phyloP scores from a whole-genome alignment of 164 flowering plant species.

The Echeveria elegans region DNA sequence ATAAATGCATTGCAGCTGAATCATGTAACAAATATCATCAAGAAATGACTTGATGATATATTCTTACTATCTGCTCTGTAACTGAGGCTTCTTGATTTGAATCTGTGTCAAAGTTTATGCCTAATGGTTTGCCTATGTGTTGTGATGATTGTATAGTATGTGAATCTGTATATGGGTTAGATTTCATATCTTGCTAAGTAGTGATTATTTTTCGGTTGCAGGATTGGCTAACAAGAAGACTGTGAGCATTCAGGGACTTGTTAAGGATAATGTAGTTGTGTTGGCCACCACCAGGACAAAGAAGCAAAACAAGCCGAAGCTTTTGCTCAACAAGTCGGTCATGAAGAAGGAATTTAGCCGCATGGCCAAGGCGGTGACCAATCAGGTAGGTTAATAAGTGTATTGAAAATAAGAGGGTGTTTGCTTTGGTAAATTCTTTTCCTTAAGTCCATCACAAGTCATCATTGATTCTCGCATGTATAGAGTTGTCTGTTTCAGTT shows the following conservation, averaged over 20 bases:
- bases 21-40: no score
- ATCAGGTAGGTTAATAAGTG: neutral
- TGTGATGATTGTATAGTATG: neutral
- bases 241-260: constrained; percentile 43
- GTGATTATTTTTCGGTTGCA: constrained; percentile 1
- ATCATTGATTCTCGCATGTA: no score
- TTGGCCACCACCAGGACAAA: constrained; percentile 66
- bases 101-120: no score
- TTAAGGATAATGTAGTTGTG: constrained; percentile 45
- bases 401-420: neutral
- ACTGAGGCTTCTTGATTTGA: no score
- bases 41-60: no score
- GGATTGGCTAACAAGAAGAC: constrained; percentile 71
- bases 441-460: no score
- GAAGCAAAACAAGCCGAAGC: constrained; percentile 65
- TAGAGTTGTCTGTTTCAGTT: neutral
- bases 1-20: no score
- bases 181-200: no score
- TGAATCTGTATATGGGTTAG: no score
- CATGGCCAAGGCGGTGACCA: constrained; percentile 39
- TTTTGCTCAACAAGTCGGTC: constrained; percentile 45
- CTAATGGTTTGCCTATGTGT: no score
- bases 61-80: no score
- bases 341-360: constrained; percentile 66
- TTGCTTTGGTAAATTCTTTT: neutral